These are phyloP conservation scores for Chaetoceros tenuissimus DNA, from an alignment of 108 stramenopile genomes.

Conservation along the genomic window DNA sequence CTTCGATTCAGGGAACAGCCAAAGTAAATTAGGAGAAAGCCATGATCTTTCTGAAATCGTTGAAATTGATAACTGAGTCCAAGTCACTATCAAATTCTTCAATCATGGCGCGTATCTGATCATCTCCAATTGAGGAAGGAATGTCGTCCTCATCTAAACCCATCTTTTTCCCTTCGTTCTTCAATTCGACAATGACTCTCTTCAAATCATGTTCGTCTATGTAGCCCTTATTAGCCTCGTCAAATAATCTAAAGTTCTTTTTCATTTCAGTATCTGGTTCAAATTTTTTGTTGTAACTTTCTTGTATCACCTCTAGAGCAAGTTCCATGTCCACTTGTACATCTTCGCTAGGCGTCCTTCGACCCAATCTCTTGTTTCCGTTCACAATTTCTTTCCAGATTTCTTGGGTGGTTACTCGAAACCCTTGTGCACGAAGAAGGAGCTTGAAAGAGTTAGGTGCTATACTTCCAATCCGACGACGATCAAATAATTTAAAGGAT, in stretches of 20 bases:
- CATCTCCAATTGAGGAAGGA: not conserved
- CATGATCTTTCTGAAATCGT: not conserved
- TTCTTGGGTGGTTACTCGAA: not conserved
- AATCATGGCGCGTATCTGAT: not conserved
- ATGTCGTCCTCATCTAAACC: not conserved
- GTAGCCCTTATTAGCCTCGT: not conserved
- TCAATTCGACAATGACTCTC: not conserved
- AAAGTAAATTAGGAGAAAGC: not conserved
- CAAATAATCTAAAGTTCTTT: not conserved
- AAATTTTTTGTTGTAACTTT: not conserved
- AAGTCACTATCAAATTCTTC: not conserved
- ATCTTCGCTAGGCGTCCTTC: not conserved
- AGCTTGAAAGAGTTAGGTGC: not conserved
- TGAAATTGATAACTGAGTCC: not conserved
- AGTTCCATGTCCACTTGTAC: not conserved
- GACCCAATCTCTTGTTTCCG: not conserved
- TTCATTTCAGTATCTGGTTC: not conserved
- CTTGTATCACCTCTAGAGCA: not conserved
- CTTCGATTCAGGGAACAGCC: no score
- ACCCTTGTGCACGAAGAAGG: not conserved
- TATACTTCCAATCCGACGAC: not conserved
- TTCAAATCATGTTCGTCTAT: not conserved
- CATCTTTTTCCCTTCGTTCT: not conserved
- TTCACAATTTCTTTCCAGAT: not conserved
- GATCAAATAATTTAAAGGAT: not conserved